Evolutionary conservation across 2,329 filamentous ascomycete genomes (phyloP).

Genomic region (Fusarium napiforme): DNA sequence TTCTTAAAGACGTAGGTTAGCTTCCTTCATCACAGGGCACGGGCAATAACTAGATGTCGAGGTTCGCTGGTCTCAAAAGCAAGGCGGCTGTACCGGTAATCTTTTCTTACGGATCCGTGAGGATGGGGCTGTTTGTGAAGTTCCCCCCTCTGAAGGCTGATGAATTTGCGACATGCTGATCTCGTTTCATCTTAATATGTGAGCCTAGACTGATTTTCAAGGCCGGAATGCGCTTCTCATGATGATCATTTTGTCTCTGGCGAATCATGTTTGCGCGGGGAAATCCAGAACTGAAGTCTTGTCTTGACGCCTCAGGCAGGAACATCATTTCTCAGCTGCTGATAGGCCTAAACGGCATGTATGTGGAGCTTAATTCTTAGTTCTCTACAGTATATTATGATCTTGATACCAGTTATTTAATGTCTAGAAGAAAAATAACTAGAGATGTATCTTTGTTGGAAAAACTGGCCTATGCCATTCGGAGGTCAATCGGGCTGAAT

Average conservation of each 20-base stretch:
- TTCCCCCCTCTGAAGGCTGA: neutral
- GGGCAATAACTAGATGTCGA: neutral
- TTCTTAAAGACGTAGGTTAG: neutral
- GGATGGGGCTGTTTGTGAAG: neutral
- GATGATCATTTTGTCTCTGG: neutral
- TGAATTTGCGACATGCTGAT: neutral
- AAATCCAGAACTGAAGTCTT: neutral
- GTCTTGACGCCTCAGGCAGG: neutral
- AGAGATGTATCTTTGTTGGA: no score
- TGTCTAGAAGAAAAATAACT: no score
- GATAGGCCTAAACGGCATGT: neutral
- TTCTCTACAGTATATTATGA: no score
- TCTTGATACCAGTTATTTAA: neutral
- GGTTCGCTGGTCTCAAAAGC: rapidly evolving
- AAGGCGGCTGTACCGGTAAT: constrained; percentile 8
- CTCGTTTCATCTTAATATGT: neutral
- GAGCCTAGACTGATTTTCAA: neutral
- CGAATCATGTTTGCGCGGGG: neutral
- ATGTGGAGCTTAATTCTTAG: neutral
- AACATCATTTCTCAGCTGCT: rapidly evolving
- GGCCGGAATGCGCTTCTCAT: neutral
- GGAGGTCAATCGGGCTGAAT: rapidly evolving
- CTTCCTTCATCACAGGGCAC: neutral
- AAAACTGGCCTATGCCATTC: rapidly evolving
- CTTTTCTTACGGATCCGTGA: constrained; percentile 10